Base-by-base conservation (phyloP, 208 protist species). In the Histomonas meleagridis region DNA sequence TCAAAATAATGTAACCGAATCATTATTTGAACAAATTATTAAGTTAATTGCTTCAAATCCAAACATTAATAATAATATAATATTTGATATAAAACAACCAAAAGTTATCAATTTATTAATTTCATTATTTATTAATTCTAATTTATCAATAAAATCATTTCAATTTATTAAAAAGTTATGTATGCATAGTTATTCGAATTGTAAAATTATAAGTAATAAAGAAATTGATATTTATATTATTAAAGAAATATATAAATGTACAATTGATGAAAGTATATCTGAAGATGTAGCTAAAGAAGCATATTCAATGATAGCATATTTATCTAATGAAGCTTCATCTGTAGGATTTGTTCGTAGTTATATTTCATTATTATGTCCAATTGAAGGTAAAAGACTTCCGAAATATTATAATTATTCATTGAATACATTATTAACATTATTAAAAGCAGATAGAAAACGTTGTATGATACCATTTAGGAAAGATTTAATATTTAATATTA, bases 341-440 rank as follows among this genome's bases (percentile, higher is more conserved):
- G 23, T 55, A 55, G 40, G 16, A 40, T 18, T 86, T 38, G 76
- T 86, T 38, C 23, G 46, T 38, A 43, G 55, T 0, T 86, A 38
- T n/a, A 86, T 86, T 86, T 51, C 76, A 51, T 16, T 86, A 16
- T 86, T 86, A 49, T 86, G 76, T 86, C 76, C 76, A 38, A 43
- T 86, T 32, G 76, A 86, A 86, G 76, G 76, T 10, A 43, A 28
- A 51, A 38, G 38, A 18, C 18, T 86, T 5, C 76, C 76, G 38
- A n/a, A n/a, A n/a, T 86, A 55, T 35, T 86, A 86, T 35, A 43
- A 86, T n/a, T n/a, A n/a, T n/a, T n/a, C n/a, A n/a, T n/a, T n/a
- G n/a, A n/a, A n/a, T n/a, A n/a, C n/a, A n/a, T n/a, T n/a, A n/a
- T n/a, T n/a, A n/a, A n/a, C n/a, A n/a, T n/a, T n/a, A n/a, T n/a